These are phyloP conservation scores for Arthromyces matolae DNA, from an alignment of 768 basidiomycete genomes.

Conservation along the genomic window DNA sequence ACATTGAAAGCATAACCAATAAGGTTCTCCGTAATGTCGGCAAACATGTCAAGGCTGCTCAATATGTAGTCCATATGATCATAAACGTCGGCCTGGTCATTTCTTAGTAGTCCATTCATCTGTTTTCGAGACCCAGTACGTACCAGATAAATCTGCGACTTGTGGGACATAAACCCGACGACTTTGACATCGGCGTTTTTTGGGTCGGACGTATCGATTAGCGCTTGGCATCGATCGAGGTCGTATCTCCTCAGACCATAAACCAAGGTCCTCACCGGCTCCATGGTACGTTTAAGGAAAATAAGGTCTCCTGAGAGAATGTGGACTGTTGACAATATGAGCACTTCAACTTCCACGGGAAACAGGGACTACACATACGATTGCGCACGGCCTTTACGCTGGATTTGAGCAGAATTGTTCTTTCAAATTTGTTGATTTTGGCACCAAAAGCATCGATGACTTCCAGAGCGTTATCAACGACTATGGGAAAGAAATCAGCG, in stretches of 20 bases:
- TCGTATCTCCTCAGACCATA: conserved; percentile 70
- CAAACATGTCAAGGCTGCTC: conserved; percentile 69
- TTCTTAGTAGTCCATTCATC: no score
- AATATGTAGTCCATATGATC: conserved; percentile 77
- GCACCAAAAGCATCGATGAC: conserved; percentile 67
- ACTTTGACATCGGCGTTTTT: conserved; percentile 35
- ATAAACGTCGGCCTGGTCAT: conserved; percentile 70
- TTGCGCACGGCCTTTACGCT: conserved; percentile 57
- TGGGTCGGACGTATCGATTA: conserved; percentile 43
- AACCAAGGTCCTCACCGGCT: conserved; percentile 66
- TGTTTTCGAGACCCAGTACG: no score
- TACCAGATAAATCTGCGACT: conserved; percentile 66
- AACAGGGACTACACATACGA: conserved; percentile 35
- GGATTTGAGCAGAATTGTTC: conserved; percentile 54
- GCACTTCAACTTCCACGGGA: not conserved
- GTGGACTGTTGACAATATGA: conserved; percentile 46
- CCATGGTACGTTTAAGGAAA: conserved; percentile 68
- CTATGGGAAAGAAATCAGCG: conserved; percentile 27
- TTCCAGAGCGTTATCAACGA: conserved; percentile 65
- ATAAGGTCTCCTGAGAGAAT: conserved; percentile 74
- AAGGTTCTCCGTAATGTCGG: conserved; percentile 64
- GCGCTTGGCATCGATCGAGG: conserved; percentile 59
- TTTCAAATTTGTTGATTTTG: conserved; percentile 60
- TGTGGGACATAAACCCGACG: conserved; percentile 64
- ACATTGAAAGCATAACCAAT: conserved; percentile 77